phyloP scores from a whole-genome alignment of 805 yeast genomes.

The Pichia thaimueangensis region DNA sequence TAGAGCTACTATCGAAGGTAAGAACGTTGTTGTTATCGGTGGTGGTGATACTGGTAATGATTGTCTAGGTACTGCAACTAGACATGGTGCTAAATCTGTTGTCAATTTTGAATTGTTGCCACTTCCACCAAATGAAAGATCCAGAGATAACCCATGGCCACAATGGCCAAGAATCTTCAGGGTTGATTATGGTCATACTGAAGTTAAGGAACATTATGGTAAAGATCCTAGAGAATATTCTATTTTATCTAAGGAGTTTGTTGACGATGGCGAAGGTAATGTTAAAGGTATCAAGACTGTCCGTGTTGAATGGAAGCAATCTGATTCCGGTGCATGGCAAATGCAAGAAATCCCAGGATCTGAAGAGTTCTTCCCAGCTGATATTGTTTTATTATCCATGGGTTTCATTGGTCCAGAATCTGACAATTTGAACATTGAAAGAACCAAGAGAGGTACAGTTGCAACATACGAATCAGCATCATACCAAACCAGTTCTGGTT shows the following conservation, averaged over 20 bases:
- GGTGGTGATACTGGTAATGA: conserved; percentile 99
- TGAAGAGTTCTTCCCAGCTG: conserved; percentile 93
- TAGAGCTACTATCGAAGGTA: conserved; percentile 65
- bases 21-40: conserved; percentile 92
- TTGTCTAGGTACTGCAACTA: conserved; percentile 93
- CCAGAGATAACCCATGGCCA: conserved; percentile 98
- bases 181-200: conserved; percentile 96
- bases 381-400: conserved; percentile 88
- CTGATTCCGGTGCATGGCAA: conserved; percentile 96
- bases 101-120: conserved; percentile 92
- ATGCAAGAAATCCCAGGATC: conserved; percentile 96
- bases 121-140: conserved; percentile 78
- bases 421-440: conserved; percentile 57
- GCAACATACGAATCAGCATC: conserved; percentile 52
- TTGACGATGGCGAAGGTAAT: conserved; percentile 91
- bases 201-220: conserved; percentile 91
- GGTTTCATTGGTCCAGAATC: conserved; percentile 97
- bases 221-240: conserved; percentile 97
- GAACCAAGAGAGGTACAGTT: conserved; percentile 83
- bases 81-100: conserved; percentile 95
- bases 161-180: conserved; percentile 99
- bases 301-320: conserved; percentile 95
- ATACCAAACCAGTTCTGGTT: conserved; percentile 58
- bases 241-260: conserved; percentile 89
- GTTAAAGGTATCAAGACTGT: conserved; percentile 94